Evolutionary conservation across 2,329 filamentous ascomycete species (phyloP).

Genomic region (Calycina herbarum): DNA sequence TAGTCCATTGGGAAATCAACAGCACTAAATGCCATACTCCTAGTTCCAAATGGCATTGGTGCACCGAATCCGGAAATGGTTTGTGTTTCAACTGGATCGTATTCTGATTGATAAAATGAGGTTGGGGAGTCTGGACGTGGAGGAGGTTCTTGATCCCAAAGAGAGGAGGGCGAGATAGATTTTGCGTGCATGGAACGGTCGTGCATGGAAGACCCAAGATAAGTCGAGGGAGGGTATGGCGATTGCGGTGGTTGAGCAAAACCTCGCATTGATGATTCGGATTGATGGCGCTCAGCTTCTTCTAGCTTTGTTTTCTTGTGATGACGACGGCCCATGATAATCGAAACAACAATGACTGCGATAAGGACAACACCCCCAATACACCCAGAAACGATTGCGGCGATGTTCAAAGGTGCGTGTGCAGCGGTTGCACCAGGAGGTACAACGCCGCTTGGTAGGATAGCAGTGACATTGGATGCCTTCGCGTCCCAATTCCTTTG

Average conservation of each 20-base stretch:
- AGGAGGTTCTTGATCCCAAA: conserved; percentile 8
- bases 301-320: conserved; percentile 8
- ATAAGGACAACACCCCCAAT: conserved; percentile 18
- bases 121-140: conserved; percentile 12
- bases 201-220: neutral
- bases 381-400: conserved; percentile 8
- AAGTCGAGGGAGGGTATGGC: conserved; percentile 3
- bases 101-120: conserved; percentile 12
- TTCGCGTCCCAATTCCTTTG: conserved; percentile 30
- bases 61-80: neutral
- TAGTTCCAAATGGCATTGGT: neutral
- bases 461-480: conserved; percentile 24
- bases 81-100: conserved; percentile 11
- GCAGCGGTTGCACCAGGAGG: conserved; percentile 9
- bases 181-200: neutral
- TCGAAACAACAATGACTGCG: conserved; percentile 20
- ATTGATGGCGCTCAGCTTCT: neutral
- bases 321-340: conserved; percentile 7
- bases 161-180: conserved; percentile 6
- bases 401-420: conserved; percentile 11
- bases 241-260: neutral
- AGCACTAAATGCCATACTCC: conserved; percentile 9
- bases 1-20: conserved; percentile 7
- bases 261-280: conserved; percentile 4
- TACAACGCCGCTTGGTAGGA: conserved; percentile 8